Conservation (phyloP, 768 basidiomycete species). For the Mycena amicta region DNA sequence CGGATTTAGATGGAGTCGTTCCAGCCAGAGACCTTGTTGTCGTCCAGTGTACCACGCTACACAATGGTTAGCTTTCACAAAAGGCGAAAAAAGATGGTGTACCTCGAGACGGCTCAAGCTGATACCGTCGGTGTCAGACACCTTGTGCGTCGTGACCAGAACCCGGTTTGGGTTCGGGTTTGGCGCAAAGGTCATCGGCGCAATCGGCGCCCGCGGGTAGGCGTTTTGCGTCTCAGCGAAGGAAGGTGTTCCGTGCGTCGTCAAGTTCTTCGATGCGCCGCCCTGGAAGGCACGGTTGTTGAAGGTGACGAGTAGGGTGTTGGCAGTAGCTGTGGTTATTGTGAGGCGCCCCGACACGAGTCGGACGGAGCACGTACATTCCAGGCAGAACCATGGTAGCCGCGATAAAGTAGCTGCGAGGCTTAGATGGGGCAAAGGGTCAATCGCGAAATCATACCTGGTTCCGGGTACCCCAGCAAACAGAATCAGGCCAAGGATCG, state of each 20-base stretch:
- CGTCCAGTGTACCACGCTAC: not conserved
- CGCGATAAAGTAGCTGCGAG: not conserved
- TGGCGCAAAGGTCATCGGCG: constrained; percentile 16
- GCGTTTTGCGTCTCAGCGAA: constrained; percentile 8
- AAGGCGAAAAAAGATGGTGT: not conserved
- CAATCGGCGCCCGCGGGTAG: not conserved
- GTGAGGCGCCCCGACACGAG: not conserved
- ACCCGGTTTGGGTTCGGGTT: constrained; percentile 15
- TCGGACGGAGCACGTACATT: constrained; percentile 4
- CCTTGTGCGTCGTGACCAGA: constrained; percentile 13
- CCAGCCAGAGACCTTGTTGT: not conserved
- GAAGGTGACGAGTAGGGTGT: constrained; percentile 18
- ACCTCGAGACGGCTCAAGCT: constrained; percentile 17
- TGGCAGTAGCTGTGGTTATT: constrained; percentile 1
- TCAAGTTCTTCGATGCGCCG: not conserved
- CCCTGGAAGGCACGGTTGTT: constrained; percentile 15
- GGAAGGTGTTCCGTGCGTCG: constrained; percentile 3
- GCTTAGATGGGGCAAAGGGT: not conserved
- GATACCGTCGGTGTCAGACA: constrained; percentile 8
- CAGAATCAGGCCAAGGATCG: constrained; percentile 13
- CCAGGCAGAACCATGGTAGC: constrained; percentile 17
- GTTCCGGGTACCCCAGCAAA: constrained; percentile 18
- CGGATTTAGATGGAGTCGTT: not conserved
- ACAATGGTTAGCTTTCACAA: too few species aligned
- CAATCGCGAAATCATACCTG: constrained; percentile 6